Evolutionary conservation across 441 rosid species (phyloP).

Genomic region (Pelargonium citronellum): DNA sequence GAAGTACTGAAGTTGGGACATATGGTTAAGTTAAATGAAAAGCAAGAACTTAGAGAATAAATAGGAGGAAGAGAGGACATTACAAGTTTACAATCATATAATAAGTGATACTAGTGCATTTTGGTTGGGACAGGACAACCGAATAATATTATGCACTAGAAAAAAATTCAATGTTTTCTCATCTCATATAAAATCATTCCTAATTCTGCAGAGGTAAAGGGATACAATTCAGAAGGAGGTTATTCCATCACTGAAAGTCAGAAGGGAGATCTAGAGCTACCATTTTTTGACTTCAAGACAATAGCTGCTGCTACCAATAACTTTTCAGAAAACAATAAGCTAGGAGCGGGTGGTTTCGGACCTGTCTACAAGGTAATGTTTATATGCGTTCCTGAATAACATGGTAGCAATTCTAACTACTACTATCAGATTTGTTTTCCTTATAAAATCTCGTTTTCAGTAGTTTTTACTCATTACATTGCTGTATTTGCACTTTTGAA

Average conservation of each 20-base stretch:
- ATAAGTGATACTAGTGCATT: no score
- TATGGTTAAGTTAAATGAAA: no score
- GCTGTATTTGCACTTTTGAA: no score
- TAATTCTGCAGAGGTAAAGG: neutral
- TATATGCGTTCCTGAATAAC: neutral
- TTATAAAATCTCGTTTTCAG: no score
- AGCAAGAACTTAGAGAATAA: no score
- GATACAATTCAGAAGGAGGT: constrained; percentile 1
- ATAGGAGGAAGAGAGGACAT: no score
- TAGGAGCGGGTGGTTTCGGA: constrained; percentile 43
- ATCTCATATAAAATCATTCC: neutral
- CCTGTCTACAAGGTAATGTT: constrained; percentile 30
- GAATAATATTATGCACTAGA: no score
- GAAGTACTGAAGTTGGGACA: no score
- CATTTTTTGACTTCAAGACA: constrained; percentile 26
- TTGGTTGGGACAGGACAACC: no score
- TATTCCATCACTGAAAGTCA: neutral
- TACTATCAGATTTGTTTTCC: neutral
- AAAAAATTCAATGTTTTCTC: no score
- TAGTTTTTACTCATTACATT: no score
- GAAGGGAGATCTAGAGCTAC: constrained; percentile 31
- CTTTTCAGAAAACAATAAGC: constrained; percentile 32
- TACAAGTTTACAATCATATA: no score
- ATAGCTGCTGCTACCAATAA: constrained; percentile 28
- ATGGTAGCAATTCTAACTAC: neutral